Evolutionary conservation across 2,329 filamentous ascomycete species (phyloP), one percentile per base, ranked within the genome.

Genomic region (Bretziella fagacearum): DNA sequence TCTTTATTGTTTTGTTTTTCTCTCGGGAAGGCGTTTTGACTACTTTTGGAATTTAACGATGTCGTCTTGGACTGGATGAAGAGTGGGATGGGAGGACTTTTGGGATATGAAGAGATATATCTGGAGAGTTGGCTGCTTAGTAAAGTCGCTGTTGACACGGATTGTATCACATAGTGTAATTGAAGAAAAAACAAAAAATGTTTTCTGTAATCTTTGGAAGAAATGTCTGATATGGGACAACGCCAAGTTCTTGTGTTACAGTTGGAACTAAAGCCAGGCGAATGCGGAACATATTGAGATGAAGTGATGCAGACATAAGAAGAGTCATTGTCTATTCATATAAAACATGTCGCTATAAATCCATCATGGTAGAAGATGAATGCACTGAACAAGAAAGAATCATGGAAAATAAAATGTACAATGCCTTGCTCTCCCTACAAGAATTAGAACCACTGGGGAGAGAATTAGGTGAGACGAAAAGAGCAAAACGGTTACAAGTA

Each of bases 21-120:
- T 49, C 43, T 42, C 37, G 27, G 48, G 18, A 18, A 29, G 48
- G 48, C 48, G 48, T 50, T 50, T 39, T 39, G 35, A 20, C 23
- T 39, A 20, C 23, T 22, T 22, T 39, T 22, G 18, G 35, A 39
- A 20, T 39, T 39, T 22, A 11, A 39, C 7, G 37, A 26, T 51
- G 17, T 15, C 18, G 22, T 23, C 33, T 37, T 40, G 15, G n/a
- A 45, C 20, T 10, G 8, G 20, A 30, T n/a, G 35, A 10, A 8
- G 15, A 20, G 4, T 10, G 35, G 35, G 3, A 11, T 10, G 35
- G 35, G 3, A 11, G n/a, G 17, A 39, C 6, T 11, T 20, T 39
- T 39, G 35, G 18, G 17, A 17, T 23, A 22, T 18, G 35, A 6
- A 5, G 18, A n/a, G n/a, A n/a, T n/a, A n/a, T 20, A 10, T 20